Percentiles rank a stretch among this genome's conserved stretches.
These are phyloP conservation scores for Poronia punctata DNA, from an alignment of 495 filamentous ascomycete species.

Conservation along the genomic window DNA sequence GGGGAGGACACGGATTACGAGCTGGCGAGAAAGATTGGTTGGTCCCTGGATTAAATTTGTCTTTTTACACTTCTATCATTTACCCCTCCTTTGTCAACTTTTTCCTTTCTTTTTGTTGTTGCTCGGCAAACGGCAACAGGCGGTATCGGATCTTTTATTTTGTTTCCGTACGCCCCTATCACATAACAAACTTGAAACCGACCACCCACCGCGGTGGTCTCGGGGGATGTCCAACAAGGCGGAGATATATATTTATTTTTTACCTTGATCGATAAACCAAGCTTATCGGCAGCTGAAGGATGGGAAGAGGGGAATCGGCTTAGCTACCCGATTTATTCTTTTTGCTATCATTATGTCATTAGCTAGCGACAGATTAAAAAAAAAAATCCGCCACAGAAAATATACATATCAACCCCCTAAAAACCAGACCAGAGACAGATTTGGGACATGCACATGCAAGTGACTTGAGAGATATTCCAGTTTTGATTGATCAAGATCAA, in stretches of 20 bases:
- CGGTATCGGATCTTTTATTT: neutral
- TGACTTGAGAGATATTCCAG: too few relatives aligned
- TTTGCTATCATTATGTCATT: constrained; percentile 2
- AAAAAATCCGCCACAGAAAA: constrained; percentile 5
- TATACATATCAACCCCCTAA: constrained; percentile 5
- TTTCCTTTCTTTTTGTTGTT: constrained; percentile 1
- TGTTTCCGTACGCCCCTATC: neutral
- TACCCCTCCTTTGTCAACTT: neutral
- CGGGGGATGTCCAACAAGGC: constrained; percentile 2
- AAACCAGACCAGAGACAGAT: too few relatives aligned
- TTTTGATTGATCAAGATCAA: too few relatives aligned
- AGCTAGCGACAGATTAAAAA: constrained; percentile 6
- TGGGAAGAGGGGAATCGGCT: constrained; percentile 10
- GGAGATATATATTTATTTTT: too few relatives aligned
- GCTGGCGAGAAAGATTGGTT: constrained; percentile 18
- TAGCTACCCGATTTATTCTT: constrained; percentile 4
- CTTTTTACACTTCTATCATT: neutral
- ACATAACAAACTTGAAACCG: constrained; percentile 4
- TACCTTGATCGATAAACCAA: too few relatives aligned
- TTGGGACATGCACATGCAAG: too few relatives aligned
- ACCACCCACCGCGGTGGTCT: too few relatives aligned
- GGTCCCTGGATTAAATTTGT: neutral
- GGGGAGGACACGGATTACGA: constrained; percentile 3
- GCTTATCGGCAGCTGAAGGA: constrained; percentile 15
- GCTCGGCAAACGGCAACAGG: neutral